Evolutionary conservation across 2,329 filamentous ascomycete genomes (phyloP).

Genomic region (Diaporthe helianthi): DNA sequence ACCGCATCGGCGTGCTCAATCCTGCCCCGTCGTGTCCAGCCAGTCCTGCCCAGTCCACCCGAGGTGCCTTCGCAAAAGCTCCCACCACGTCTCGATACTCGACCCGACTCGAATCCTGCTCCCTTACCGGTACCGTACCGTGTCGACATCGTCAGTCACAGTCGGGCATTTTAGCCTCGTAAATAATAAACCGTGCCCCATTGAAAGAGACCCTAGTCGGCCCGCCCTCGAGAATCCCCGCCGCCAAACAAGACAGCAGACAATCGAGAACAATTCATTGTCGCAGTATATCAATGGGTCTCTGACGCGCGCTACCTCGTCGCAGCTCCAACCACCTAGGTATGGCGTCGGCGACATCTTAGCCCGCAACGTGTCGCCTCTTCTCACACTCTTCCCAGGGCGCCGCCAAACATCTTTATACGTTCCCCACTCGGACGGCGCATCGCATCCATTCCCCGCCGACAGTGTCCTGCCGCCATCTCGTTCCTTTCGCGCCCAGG

Average conservation of each 20-base stretch:
- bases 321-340: constrained; percentile 4
- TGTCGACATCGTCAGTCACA: neutral
- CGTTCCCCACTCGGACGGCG: neutral
- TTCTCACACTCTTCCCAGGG: constrained; percentile 28
- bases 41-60: neutral
- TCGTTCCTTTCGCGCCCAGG: constrained; percentile 36
- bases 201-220: too few species aligned
- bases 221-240: neutral
- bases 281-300: constrained; percentile 22
- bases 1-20: too few species aligned
- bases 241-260: neutral
- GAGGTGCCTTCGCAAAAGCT: neutral
- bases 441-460: neutral
- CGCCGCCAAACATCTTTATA: neutral
- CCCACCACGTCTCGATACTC: neutral
- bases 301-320: constrained; percentile 1
- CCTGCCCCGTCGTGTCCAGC: too few species aligned
- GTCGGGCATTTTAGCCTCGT: neutral
- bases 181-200: neutral
- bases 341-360: constrained; percentile 49
- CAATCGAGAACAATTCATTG: constrained; percentile 32
- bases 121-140: neutral
- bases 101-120: neutral
- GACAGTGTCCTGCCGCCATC: constrained; percentile 35
- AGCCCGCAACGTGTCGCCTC: constrained; percentile 33